Percentiles rank a stretch among this genome's conserved stretches.
Evolutionary conservation across 495 filamentous ascomycete genomes (phyloP).

Genomic region (Trichoderma orchidacearum): DNA sequence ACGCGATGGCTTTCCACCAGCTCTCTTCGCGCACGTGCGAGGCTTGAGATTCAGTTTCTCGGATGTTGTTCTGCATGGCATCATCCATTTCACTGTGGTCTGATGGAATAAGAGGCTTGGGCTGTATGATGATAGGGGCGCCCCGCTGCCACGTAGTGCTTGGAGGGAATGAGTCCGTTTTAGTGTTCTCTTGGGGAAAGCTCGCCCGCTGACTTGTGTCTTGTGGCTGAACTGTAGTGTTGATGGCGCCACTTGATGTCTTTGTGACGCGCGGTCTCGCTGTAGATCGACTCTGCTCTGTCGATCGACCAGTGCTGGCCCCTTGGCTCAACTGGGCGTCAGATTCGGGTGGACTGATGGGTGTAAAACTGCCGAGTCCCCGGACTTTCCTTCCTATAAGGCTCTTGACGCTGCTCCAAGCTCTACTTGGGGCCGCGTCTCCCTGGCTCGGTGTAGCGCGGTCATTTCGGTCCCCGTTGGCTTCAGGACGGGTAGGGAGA

Average conservation of each 20-base stretch:
- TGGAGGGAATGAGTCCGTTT: not conserved
- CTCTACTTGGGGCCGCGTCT: not conserved
- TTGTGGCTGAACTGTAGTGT: not conserved
- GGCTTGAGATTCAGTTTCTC: not conserved
- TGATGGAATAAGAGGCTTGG: not conserved
- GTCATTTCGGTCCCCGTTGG: not conserved
- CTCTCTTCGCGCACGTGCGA: not conserved
- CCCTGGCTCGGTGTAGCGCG: not conserved
- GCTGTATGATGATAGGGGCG: not conserved
- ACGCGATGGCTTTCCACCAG: not conserved
- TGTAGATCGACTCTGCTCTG: not conserved
- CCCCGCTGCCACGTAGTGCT: not conserved
- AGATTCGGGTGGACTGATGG: not conserved
- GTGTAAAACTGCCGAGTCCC: no score
- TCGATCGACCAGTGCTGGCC: not conserved
- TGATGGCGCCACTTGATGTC: not conserved
- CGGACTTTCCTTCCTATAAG: not conserved
- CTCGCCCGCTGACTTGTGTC: not conserved
- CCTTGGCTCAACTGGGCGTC: not conserved
- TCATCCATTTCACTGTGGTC: conserved; percentile 1
- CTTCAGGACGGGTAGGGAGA: not conserved
- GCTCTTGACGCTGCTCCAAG: not conserved
- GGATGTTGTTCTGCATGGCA: not conserved
- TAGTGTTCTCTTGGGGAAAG: not conserved
- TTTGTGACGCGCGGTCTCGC: not conserved